A percentile compares a stretch with the other conserved stretches of the same genome.
phyloP scores from a whole-genome alignment of 2,329 filamentous ascomycete species.

The Neoascochyta sp. region DNA sequence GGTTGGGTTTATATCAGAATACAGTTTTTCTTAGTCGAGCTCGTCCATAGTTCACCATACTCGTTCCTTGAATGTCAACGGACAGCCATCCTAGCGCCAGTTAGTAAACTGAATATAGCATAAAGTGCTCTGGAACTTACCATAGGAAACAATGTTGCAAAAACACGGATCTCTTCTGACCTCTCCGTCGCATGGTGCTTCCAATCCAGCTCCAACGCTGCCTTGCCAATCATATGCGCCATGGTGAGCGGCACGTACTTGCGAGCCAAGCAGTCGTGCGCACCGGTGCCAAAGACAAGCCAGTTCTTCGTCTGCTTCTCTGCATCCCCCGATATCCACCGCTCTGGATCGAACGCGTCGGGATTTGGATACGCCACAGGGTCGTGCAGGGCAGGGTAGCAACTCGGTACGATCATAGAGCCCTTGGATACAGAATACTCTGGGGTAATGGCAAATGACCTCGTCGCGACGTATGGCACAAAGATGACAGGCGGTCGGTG shows the following conservation, averaged over 20 bases:
- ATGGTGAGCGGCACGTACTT: constrained; percentile 84
- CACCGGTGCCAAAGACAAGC: constrained; percentile 90
- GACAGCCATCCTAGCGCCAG: constrained; percentile 67
- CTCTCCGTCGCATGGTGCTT: constrained; percentile 73
- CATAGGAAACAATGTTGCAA: constrained; percentile 94
- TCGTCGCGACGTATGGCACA: constrained; percentile 92
- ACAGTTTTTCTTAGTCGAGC: no score
- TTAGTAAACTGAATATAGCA: constrained; percentile 1
- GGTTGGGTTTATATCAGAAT: no score
- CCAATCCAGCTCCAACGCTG: constrained; percentile 80
- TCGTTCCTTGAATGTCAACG: constrained; percentile 60
- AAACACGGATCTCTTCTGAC: constrained; percentile 93
- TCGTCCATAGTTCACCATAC: no score
- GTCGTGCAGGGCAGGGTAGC: constrained; percentile 85
- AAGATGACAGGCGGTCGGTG: constrained; percentile 94
- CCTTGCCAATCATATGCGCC: constrained; percentile 83
- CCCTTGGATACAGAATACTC: constrained; percentile 86
- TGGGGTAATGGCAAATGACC: constrained; percentile 81
- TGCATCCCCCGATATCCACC: constrained; percentile 84
- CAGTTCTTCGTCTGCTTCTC: constrained; percentile 92
- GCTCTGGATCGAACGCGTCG: constrained; percentile 82
- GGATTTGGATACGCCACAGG: constrained; percentile 86
- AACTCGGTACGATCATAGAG: constrained; percentile 87
- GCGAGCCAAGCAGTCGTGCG: constrained; percentile 93
- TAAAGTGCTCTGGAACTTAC: constrained; percentile 50